Base-by-base conservation (phyloP, 257 asterid species). In the Gentiana dahurica region DNA sequence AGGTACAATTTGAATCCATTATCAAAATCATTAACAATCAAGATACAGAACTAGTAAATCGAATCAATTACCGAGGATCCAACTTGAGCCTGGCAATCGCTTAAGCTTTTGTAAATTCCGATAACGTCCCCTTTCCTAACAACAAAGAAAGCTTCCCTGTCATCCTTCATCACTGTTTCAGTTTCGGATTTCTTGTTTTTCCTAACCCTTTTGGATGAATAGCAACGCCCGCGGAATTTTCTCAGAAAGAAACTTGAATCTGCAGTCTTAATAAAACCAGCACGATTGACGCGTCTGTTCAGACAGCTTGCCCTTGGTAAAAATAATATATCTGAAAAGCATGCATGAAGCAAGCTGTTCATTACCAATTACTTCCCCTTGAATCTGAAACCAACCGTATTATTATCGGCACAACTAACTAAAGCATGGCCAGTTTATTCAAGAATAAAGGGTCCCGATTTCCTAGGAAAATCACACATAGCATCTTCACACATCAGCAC, bases 1-100 rank as follows among this genome's bases (percentile, higher is more conserved):
- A 15, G 24, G 24, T 15, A 15, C 24, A 15, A 15, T 15, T 15
- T 15, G 24, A 15, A 15, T 15, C 24, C 52, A 63, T 53, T 45
- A 56, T 33, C 38, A 45, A 61, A 6, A n/a, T 8, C 32, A 51
- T 41, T 11, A 24, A 24, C 24, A 55, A 33, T 12, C 11, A 48
- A n/a, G 5, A 44, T 49, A 4, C 2, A 13, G 37, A 13, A 50
- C 33, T 34, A 59, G 4, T 12, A 54, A 53, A 62, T 44, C 65
- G 54, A 54, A 70, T 53, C 54, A n/a, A 74, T 78, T 87, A 90
- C 98, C 82, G 98, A 90, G 56, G 86, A 69, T 72, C 96, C 98
- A 54, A 84, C 98, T 90, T 90, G 98, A 59, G 85, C 83, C 78
- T 90, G 98, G 61, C 96, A 90, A 68, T 90, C 98, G 67, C 87